These are phyloP conservation scores for Nephelium lappaceum DNA, from an alignment of 345 rosid genomes.

Conservation along the genomic window DNA sequence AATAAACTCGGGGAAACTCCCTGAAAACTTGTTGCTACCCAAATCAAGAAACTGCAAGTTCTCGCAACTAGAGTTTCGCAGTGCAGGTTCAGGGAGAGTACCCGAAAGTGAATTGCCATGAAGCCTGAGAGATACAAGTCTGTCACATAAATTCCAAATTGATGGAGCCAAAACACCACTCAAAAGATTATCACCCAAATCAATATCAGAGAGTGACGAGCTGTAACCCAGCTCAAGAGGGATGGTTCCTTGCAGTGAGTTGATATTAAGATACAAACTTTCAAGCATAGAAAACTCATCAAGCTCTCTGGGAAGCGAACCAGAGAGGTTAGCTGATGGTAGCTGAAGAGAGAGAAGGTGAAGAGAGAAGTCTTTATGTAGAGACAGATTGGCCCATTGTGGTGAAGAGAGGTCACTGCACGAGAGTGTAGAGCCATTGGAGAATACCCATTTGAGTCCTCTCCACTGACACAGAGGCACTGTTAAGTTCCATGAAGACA, in stretches of 20 bases:
- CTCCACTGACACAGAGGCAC: conserved; percentile 96
- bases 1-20: conserved; percentile 75
- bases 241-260: conserved; percentile 72
- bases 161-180: conserved; percentile 80
- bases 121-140: conserved; percentile 62
- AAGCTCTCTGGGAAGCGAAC: conserved; percentile 86
- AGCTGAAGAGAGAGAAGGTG: conserved; percentile 82
- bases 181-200: conserved; percentile 65
- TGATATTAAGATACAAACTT: conserved; percentile 76
- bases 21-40: conserved; percentile 77
- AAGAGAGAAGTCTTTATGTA: conserved; percentile 71
- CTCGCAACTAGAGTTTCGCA: conserved; percentile 76
- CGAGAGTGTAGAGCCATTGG: conserved; percentile 58
- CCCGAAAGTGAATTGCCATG: conserved; percentile 75
- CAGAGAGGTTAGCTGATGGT: conserved; percentile 95
- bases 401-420: conserved; percentile 68
- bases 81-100: conserved; percentile 72
- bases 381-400: conserved; percentile 68
- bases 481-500: conserved; percentile 89
- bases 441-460: conserved; percentile 92
- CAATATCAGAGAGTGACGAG: conserved; percentile 78
- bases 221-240: conserved; percentile 96
- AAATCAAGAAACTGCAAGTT: conserved; percentile 77
- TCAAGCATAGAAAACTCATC: conserved; percentile 89
- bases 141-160: conserved; percentile 90